These are phyloP conservation scores for Scheffersomyces segobiensis DNA, from an alignment of 1,139 yeast genomes.

Conservation along the genomic window DNA sequence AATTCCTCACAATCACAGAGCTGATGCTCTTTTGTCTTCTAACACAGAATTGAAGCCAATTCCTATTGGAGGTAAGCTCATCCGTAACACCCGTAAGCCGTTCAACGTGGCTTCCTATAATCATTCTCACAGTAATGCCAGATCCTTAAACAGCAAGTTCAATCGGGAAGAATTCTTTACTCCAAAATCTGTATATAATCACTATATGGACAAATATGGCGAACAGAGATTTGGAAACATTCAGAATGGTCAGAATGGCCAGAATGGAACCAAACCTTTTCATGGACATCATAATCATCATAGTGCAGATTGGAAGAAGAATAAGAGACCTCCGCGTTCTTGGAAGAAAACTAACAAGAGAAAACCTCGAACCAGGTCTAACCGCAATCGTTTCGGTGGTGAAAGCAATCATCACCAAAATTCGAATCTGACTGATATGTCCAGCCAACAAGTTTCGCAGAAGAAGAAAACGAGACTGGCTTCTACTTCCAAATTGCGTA, in stretches of 20 bases:
- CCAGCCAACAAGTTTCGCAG: constrained; percentile 7
- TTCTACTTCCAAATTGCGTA: constrained; percentile 28
- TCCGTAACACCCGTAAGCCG: constrained; percentile 58
- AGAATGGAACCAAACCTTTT: constrained; percentile 10
- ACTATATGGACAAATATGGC: constrained; percentile 70
- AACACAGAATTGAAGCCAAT: constrained; percentile 45
- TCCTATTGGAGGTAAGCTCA: constrained; percentile 35
- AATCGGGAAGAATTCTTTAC: constrained; percentile 74
- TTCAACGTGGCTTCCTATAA: constrained; percentile 58
- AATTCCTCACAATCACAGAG: constrained; percentile 45
- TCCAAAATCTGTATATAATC: constrained; percentile 71
- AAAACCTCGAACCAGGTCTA: constrained; percentile 8
- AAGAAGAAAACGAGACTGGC: constrained; percentile 29
- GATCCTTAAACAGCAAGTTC: constrained; percentile 32
- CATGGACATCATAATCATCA: constrained; percentile 8
- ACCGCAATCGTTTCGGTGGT: constrained; percentile 1
- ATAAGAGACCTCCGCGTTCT: constrained; percentile 27
- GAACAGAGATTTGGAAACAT: constrained; percentile 29
- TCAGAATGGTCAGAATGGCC: constrained; percentile 12
- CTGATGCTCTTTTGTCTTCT: constrained; percentile 46
- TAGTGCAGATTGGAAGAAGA: constrained; percentile 31
- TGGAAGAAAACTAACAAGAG: constrained; percentile 27
- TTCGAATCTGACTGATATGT: neutral
- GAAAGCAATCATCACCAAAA: neutral
- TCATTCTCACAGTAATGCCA: constrained; percentile 37